phyloP scores from a whole-genome alignment of 352 stramenopile species.

The Phytophthora fragariaefolia region DNA sequence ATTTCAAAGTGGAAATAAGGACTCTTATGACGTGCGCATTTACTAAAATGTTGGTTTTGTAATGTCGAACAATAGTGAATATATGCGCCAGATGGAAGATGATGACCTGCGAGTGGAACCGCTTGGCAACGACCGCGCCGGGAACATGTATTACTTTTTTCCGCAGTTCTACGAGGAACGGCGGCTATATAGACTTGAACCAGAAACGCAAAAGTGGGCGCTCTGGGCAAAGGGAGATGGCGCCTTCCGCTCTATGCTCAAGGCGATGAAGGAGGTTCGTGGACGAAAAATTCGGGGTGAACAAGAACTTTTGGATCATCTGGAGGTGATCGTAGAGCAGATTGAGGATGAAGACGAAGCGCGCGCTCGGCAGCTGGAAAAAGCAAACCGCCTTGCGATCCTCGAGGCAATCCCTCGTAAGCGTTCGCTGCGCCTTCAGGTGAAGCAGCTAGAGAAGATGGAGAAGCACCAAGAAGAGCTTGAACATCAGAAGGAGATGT shows the following conservation, averaged over 20 bases:
- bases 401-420: conserved; percentile 87
- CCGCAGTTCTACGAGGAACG: conserved; percentile 89
- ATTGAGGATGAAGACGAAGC: conserved; percentile 68
- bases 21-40: background rate
- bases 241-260: conserved; percentile 61
- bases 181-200: conserved; percentile 71
- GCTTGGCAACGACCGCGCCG: conserved; percentile 72
- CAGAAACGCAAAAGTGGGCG: conserved; percentile 58
- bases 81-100: conserved; percentile 89
- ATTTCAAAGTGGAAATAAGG: background rate
- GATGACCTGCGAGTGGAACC: conserved; percentile 83
- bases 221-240: conserved; percentile 84
- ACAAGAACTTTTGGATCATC: conserved; percentile 76
- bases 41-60: background rate
- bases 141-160: conserved; percentile 87
- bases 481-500: conserved; percentile 59
- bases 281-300: conserved; percentile 77
- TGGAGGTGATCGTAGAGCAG: conserved; percentile 84
- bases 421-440: conserved; percentile 81
- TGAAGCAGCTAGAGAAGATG: conserved; percentile 84
- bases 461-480: conserved; percentile 76
- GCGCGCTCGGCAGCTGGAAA: conserved; percentile 67
- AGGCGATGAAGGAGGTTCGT: conserved; percentile 60
- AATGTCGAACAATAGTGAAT: conserved; percentile 49
- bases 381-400: conserved; percentile 78